These are phyloP conservation scores for Backusella liffmaniae DNA, from an alignment of 192 early-diverging fungal species.

Conservation along the genomic window DNA sequence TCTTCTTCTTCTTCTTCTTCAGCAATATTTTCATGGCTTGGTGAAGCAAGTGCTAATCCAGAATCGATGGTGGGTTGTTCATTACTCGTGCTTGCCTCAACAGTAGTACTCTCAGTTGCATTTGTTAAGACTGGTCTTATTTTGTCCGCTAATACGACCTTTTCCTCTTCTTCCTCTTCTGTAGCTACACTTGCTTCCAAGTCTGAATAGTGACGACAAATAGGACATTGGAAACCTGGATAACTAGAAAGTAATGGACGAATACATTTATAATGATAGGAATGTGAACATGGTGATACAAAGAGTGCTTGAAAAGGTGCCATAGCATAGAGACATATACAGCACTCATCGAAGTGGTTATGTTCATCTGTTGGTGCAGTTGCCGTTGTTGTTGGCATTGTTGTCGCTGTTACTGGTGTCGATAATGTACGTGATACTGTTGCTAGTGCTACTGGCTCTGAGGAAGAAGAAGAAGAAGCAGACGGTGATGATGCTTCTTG, in stretches of 20 bases:
- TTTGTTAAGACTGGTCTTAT: neutral
- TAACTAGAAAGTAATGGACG: conserved; percentile 61
- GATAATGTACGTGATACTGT: neutral
- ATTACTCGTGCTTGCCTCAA: neutral
- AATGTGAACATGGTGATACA: conserved; percentile 80
- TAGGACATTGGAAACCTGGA: conserved; percentile 72
- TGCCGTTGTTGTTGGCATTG: neutral
- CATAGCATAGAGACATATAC: conserved; percentile 80
- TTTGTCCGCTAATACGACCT: neutral
- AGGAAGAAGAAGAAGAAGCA: neutral
- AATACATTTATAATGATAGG: conserved; percentile 85
- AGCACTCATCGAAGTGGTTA: conserved; percentile 58
- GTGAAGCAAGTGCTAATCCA: neutral
- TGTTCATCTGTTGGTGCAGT: neutral
- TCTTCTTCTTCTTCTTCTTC: neutral
- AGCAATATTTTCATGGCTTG: neutral
- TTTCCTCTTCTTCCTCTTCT: conserved; percentile 28
- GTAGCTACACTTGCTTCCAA: conserved; percentile 66
- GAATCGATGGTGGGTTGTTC: neutral
- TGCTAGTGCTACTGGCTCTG: neutral
- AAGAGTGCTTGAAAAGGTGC: conserved; percentile 79
- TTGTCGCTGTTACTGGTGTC: neutral
- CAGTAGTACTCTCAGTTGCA: neutral
- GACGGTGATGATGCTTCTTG: neutral
- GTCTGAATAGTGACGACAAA: conserved; percentile 82